These are phyloP conservation scores for Helicocarpus griseus DNA, from an alignment of 2,329 filamentous ascomycete species.

Conservation along the genomic window DNA sequence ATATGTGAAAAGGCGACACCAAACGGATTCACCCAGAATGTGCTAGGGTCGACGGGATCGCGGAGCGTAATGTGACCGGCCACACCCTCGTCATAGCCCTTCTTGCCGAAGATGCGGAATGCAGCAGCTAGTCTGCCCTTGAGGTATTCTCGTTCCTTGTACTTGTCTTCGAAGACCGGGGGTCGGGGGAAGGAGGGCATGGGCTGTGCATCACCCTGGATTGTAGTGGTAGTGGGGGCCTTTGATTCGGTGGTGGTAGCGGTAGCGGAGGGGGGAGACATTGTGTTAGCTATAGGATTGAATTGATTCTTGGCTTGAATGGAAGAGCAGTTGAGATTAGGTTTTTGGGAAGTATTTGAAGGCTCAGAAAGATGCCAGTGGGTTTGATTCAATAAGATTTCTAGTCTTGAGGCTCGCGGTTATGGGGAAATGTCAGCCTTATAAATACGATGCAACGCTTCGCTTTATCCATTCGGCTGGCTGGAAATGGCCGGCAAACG, in stretches of 20 bases:
- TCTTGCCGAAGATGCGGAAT: conserved; percentile 50
- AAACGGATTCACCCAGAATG: conserved; percentile 60
- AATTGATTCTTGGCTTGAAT: background rate
- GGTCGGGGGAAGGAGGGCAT: conserved; percentile 24
- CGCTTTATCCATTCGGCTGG: background rate
- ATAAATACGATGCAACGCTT: background rate
- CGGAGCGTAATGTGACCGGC: conserved; percentile 55
- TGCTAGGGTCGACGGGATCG: conserved; percentile 49
- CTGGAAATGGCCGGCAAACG: background rate
- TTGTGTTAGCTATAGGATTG: conserved; percentile 7
- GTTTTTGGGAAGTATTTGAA: no score
- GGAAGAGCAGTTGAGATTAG: no score
- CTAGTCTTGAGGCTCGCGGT: no score
- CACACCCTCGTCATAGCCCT: conserved; percentile 51
- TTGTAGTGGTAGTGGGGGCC: conserved; percentile 8
- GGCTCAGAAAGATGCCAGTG: background rate
- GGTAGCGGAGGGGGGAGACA: conserved; percentile 23
- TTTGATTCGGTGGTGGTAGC: conserved; percentile 18
- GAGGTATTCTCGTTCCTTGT: conserved; percentile 43
- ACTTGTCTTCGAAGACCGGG: conserved; percentile 32
- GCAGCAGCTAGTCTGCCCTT: conserved; percentile 47
- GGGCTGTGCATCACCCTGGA: conserved; percentile 18
- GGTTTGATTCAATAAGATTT: background rate
- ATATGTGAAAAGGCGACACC: conserved; percentile 52
- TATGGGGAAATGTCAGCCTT: background rate